These are phyloP conservation scores for Blastocystis sp. DNA, from an alignment of 352 stramenopile genomes.

Conservation along the genomic window DNA sequence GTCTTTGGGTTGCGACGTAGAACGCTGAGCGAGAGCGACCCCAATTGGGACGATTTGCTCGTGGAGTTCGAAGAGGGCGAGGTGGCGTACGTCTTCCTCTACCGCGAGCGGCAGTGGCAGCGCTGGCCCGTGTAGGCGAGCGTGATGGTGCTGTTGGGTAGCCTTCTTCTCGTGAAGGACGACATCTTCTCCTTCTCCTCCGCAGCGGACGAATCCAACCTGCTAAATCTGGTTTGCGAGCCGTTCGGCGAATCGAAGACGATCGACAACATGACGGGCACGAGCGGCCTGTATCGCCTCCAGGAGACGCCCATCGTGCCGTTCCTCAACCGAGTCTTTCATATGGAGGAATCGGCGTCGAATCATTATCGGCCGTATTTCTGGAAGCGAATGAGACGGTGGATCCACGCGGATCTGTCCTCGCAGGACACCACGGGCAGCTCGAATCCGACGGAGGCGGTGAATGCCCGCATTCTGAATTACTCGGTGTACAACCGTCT, in stretches of 20 bases:
- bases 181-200: conserved; percentile 36
- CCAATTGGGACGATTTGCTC: conserved; percentile 14
- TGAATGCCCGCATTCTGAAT: conserved; percentile 16
- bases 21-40: neutral
- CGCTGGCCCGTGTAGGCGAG: conserved; percentile 26
- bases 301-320: conserved; percentile 9
- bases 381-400: conserved; percentile 37
- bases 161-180: conserved; percentile 28
- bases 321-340: conserved; percentile 1
- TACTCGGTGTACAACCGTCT: conserved; percentile 24
- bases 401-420: conserved; percentile 24
- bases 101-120: conserved; percentile 24
- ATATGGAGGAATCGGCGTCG: neutral
- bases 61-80: conserved; percentile 64
- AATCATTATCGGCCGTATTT: neutral
- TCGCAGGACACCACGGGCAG: neutral
- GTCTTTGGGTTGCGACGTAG: neutral
- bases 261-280: neutral
- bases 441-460: neutral
- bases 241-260: neutral
- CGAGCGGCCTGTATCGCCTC: conserved; percentile 6
- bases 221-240: neutral
- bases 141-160: neutral
- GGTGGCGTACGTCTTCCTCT: conserved; percentile 38
- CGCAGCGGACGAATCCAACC: neutral